Percentiles rank a stretch among this genome's conserved stretches.
Evolutionary conservation across 305 asterid species (phyloP).

Genomic region (Rubia balearica): DNA sequence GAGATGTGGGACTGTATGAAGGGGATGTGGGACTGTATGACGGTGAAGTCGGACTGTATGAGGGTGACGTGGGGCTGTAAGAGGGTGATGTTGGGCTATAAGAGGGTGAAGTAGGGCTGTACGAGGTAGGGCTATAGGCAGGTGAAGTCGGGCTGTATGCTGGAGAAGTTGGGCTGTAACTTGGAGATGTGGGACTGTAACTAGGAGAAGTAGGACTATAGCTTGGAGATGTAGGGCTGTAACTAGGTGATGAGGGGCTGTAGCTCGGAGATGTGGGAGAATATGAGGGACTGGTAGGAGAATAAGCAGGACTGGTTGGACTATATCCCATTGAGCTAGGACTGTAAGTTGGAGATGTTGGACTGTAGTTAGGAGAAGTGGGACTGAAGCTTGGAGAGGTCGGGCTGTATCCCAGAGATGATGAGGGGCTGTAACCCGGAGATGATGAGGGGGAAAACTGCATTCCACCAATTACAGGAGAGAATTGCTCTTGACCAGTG

Average conservation of each 20-base stretch:
- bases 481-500: conserved; percentile 65
- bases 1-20: conserved; percentile 76
- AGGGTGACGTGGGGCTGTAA: conserved; percentile 73
- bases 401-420: conserved; percentile 79
- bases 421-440: conserved; percentile 71
- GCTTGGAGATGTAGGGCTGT: conserved; percentile 25
- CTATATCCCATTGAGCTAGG: conserved; percentile 83
- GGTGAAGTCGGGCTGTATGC: conserved; percentile 76
- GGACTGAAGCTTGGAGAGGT: conserved; percentile 69
- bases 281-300: conserved; percentile 79
- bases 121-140: conserved; percentile 64
- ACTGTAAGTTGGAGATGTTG: conserved; percentile 81
- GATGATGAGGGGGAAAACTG: conserved; percentile 79
- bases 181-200: conserved; percentile 68
- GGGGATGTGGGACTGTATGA: conserved; percentile 85
- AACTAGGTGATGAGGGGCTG: conserved; percentile 71
- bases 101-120: conserved; percentile 75
- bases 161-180: conserved; percentile 67
- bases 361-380: conserved; percentile 40
- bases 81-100: conserved; percentile 73
- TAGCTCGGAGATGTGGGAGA: conserved; percentile 73
- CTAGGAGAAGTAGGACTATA: conserved; percentile 78
- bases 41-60: conserved; percentile 78
- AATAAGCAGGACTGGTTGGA: conserved; percentile 69
- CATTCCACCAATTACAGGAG: conserved; percentile 63